Percentiles rank a stretch among this genome's conserved stretches.
Conservation (phyloP, 306 rosid species). For the Vicia villosa region DNA sequence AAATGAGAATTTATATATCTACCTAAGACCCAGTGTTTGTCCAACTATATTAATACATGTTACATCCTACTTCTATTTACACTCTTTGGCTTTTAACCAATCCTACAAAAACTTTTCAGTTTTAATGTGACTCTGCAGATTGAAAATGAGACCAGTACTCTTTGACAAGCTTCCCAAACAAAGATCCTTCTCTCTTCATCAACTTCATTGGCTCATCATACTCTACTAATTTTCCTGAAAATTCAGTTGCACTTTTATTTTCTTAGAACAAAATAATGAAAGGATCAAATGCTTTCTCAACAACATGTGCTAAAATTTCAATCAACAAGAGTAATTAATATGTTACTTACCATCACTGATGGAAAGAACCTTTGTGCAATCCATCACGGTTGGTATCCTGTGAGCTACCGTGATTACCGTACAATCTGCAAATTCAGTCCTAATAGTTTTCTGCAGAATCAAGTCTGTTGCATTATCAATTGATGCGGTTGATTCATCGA, state of each 20-base stretch:
- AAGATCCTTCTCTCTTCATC: slow-evolving; percentile 76
- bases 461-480: slow-evolving; percentile 55
- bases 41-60: background rate
- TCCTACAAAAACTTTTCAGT: background rate
- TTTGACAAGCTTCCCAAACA: slow-evolving; percentile 79
- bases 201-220: slow-evolving; percentile 78
- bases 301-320: background rate
- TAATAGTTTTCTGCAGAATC: slow-evolving; percentile 80
- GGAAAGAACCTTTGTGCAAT: slow-evolving; percentile 88
- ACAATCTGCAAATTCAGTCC: slow-evolving; percentile 64
- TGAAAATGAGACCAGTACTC: slow-evolving; percentile 17
- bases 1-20: background rate
- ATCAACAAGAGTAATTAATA: background rate
- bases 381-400: slow-evolving; percentile 67
- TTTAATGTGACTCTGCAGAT: slow-evolving; percentile 33
- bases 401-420: no score
- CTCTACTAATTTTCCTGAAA: slow-evolving; percentile 75
- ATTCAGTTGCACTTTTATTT: background rate
- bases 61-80: slow-evolving; percentile 3
- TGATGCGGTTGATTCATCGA: slow-evolving; percentile 74
- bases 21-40: slow-evolving; percentile 1
- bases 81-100: slow-evolving; percentile 9
- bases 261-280: slow-evolving; percentile 1
- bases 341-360: slow-evolving; percentile 69
- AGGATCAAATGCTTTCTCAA: background rate